These are phyloP conservation scores for Penicillium argentinense DNA, from an alignment of 495 filamentous ascomycete species.

Conservation along the genomic window DNA sequence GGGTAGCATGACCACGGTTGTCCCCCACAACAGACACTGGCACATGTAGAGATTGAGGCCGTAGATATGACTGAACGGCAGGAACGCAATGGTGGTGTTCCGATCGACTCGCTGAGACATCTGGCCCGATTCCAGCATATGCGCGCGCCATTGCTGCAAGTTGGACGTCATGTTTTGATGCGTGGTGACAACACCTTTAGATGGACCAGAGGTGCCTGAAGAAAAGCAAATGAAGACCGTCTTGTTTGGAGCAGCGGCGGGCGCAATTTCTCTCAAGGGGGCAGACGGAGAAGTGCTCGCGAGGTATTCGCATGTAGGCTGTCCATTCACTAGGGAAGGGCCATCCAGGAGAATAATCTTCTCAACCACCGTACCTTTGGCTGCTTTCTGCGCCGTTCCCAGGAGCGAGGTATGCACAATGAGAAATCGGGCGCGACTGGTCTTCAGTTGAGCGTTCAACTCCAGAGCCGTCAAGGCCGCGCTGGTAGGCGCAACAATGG, in stretches of 20 bases:
- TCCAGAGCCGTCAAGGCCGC: conserved; percentile 78
- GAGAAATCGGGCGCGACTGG: conserved; percentile 68
- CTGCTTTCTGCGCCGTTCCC: conserved; percentile 60
- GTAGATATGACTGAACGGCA: conserved; percentile 92
- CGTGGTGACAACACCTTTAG: conserved; percentile 59
- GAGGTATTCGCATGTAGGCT: conserved; percentile 20
- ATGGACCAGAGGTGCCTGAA: conserved; percentile 24
- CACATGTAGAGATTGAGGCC: conserved; percentile 40
- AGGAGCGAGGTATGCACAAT: conserved; percentile 66
- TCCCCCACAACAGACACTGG: conserved; percentile 21
- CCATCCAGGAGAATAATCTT: conserved; percentile 18
- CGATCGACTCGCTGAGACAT: conserved; percentile 32
- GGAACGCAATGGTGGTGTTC: conserved; percentile 66
- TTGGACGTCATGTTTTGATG: conserved; percentile 78
- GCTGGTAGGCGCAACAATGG: conserved; percentile 73
- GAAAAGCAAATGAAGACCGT: conserved; percentile 23
- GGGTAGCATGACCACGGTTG: conserved; percentile 61
- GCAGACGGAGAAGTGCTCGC: conserved; percentile 14
- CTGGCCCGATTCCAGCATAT: conserved; percentile 13
- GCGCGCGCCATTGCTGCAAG: conserved; percentile 30
- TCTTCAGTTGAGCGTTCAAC: conserved; percentile 79
- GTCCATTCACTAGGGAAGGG: conserved; percentile 7
- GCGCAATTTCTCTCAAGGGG: conserved; percentile 4
- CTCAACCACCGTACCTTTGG: conserved; percentile 31
- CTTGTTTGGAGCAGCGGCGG: conserved; percentile 12